A percentile compares a stretch with the other conserved stretches of the same genome.
Conservation (phyloP, 805 yeast genomes). For the Priceomyces carsonii region DNA sequence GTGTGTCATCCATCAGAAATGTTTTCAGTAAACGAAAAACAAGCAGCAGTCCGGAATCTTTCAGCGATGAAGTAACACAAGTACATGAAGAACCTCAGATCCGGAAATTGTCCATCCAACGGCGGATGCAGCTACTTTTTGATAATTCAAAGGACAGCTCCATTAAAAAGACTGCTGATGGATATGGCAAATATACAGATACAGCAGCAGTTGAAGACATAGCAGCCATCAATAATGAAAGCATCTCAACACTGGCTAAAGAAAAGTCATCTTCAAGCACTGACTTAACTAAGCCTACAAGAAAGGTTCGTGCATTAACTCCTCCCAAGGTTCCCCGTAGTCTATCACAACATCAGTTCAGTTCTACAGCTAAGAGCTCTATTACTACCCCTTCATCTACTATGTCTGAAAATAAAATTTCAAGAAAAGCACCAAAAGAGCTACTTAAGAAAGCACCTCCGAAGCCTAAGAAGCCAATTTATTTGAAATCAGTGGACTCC, state of each 20-base stretch:
- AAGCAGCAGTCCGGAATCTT: slow-evolving; percentile 6
- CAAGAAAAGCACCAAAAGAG: not conserved
- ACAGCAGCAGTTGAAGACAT: slow-evolving; percentile 33
- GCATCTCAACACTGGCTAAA: slow-evolving; percentile 1
- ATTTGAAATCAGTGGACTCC: slow-evolving; percentile 40
- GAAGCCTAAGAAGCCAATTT: slow-evolving; percentile 64
- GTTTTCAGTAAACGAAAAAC: slow-evolving; percentile 22
- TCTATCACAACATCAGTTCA: slow-evolving; percentile 19
- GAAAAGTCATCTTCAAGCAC: slow-evolving; percentile 2
- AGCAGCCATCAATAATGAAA: slow-evolving; percentile 28
- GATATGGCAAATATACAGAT: slow-evolving; percentile 78
- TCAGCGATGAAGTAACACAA: not conserved
- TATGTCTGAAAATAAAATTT: slow-evolving; percentile 1
- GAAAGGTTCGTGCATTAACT: not conserved
- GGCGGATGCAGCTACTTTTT: slow-evolving; percentile 53
- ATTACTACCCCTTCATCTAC: slow-evolving; percentile 1
- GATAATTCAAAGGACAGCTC: slow-evolving; percentile 45
- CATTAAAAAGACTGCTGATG: slow-evolving; percentile 64
- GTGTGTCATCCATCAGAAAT: slow-evolving; percentile 31
- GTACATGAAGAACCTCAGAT: not conserved
- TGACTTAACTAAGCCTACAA: not conserved
- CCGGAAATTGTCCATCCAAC: slow-evolving; percentile 46
- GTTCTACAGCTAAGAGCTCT: not conserved
- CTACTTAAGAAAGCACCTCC: slow-evolving; percentile 55
- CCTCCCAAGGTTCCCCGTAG: slow-evolving; percentile 41